These are phyloP conservation scores for Drosera spatulata DNA, from an alignment of 179 eudicot genomes.

Conservation along the genomic window DNA sequence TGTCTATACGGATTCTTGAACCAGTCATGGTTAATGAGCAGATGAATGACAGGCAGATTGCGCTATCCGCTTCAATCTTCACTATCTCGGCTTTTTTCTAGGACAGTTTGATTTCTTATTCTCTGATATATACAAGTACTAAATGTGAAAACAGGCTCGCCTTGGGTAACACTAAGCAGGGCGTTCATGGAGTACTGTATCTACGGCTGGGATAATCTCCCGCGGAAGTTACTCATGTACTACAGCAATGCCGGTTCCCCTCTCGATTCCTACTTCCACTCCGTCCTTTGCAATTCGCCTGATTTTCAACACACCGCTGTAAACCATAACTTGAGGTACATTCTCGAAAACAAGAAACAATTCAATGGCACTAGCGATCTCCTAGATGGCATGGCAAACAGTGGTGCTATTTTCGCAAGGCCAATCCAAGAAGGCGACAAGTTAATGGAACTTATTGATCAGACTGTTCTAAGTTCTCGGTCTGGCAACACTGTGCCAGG, in stretches of 20 bases:
- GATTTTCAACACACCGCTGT: constrained; percentile 19
- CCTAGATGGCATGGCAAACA: not conserved
- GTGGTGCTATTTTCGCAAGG: constrained; percentile 10
- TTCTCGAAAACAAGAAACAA: not conserved
- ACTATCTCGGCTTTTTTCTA: no score
- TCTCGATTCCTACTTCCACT: constrained; percentile 23
- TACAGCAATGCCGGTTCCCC: constrained; percentile 16
- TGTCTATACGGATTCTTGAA: not conserved
- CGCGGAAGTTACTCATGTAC: constrained; percentile 25
- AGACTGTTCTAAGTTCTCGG: constrained; percentile 9
- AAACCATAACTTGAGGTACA: constrained; percentile 16
- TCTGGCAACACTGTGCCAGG: constrained; percentile 11
- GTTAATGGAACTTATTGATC: constrained; percentile 7
- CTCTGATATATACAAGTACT: no score
- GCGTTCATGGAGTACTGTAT: constrained; percentile 18
- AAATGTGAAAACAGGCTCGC: constrained; percentile 19
- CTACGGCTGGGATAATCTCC: constrained; percentile 26
- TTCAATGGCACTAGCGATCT: not conserved
- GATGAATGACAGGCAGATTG: no score
- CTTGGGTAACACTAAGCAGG: constrained; percentile 23
- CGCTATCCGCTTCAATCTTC: no score
- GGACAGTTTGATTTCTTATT: no score
- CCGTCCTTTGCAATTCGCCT: constrained; percentile 25
- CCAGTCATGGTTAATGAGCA: no score
- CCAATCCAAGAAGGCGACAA: constrained; percentile 16